Evolutionary conservation across 169 alveolate species (phyloP).

Genomic region (Plasmodium gonderi): DNA sequence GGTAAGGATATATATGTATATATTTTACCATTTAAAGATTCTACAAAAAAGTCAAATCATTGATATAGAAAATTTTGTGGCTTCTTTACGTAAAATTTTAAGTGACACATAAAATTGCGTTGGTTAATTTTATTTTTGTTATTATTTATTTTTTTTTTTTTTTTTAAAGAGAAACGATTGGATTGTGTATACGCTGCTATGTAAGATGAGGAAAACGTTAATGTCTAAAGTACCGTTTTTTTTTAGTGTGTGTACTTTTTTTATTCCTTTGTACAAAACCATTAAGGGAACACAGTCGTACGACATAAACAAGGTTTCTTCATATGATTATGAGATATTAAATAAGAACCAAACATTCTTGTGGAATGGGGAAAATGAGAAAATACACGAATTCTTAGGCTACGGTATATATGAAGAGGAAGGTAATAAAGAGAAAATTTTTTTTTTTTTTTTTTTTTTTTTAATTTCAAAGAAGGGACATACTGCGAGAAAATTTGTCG

Average conservation of each 20-base stretch:
- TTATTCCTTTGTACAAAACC: not conserved
- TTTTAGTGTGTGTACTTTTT: conserved; percentile 10
- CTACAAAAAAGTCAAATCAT: not conserved
- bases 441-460: not conserved
- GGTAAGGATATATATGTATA: not conserved
- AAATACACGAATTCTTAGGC: not conserved
- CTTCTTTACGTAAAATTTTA: not conserved
- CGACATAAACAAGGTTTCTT: not conserved
- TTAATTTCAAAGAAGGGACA: not conserved
- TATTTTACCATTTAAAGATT: not conserved
- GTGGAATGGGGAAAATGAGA: not conserved
- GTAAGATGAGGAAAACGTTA: not conserved
- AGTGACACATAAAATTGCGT: not conserved
- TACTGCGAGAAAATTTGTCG: not conserved
- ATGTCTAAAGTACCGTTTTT: not conserved
- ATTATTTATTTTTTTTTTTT: not conserved
- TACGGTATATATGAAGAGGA: not conserved
- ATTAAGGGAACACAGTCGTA: not conserved
- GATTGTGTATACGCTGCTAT: not conserved
- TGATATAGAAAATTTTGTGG: not conserved
- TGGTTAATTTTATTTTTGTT: not conserved
- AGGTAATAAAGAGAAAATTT: not conserved
- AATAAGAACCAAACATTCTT: not conserved
- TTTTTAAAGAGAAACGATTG: not conserved
- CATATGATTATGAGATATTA: not conserved